Conservation (phyloP, 2,329 filamentous ascomycete species). For the Zymoseptoria ardabiliae region DNA sequence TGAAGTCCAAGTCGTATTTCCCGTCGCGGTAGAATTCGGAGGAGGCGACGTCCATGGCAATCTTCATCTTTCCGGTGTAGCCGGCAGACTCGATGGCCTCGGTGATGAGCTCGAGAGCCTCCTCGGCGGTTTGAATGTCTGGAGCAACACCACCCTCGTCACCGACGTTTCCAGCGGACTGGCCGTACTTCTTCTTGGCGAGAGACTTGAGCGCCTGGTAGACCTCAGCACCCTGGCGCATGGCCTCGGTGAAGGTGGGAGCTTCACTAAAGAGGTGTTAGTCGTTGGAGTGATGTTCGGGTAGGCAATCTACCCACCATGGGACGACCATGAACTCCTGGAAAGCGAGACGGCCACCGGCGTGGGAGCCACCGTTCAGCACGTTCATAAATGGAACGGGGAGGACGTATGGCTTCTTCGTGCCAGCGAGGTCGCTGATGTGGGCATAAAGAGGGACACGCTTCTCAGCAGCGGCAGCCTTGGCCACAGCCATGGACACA, state of each 20-base stretch:
- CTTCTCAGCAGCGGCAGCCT: slow-evolving; percentile 50
- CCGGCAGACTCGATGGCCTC: slow-evolving; percentile 90
- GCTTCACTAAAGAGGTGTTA: slow-evolving; percentile 39
- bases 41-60: slow-evolving; percentile 98
- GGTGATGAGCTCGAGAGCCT: slow-evolving; percentile 93
- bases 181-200: slow-evolving; percentile 99
- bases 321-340: slow-evolving; percentile 52
- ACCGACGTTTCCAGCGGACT: slow-evolving; percentile 97
- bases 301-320: slow-evolving; percentile 30
- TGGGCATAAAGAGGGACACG: slow-evolving; percentile 51
- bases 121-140: slow-evolving; percentile 93
- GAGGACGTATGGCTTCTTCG: slow-evolving; percentile 48
- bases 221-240: slow-evolving; percentile 93
- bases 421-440: slow-evolving; percentile 47
- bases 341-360: slow-evolving; percentile 74
- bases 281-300: slow-evolving; percentile 43
- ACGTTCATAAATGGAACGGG: slow-evolving; percentile 55
- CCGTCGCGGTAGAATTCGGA: slow-evolving; percentile 99
- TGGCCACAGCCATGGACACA: slow-evolving; percentile 53
- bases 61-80: slow-evolving; percentile 93
- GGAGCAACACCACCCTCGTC: slow-evolving; percentile 99
- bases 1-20: slow-evolving; percentile 99
- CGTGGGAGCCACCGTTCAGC: slow-evolving; percentile 74
- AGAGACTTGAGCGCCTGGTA: slow-evolving; percentile 97
- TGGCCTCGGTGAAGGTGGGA: slow-evolving; percentile 86